Evolutionary conservation across 805 yeast species (phyloP).

Genomic region (Candida multigemmis): DNA sequence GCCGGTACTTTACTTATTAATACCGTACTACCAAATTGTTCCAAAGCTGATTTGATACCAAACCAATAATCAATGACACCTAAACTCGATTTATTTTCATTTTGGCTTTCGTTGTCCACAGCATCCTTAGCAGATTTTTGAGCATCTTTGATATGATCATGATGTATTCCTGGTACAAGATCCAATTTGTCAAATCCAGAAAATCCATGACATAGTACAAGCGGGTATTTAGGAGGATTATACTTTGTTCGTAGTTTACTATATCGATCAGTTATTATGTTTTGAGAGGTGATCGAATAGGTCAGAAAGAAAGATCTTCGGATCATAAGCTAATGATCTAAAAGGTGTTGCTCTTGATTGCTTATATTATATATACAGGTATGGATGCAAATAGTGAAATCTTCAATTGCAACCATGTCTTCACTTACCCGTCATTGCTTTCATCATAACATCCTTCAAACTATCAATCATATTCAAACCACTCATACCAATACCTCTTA

Average conservation of each 20-base stretch:
- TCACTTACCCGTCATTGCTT: slow-evolving; percentile 14
- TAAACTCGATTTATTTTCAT: slow-evolving; percentile 14
- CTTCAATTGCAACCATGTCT: background rate
- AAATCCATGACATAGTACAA: slow-evolving; percentile 80
- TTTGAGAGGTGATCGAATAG: no score
- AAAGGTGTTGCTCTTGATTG: no score
- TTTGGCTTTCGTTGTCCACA: background rate
- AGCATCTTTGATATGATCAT: slow-evolving; percentile 3
- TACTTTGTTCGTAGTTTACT: slow-evolving; percentile 17
- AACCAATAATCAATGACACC: slow-evolving; percentile 66
- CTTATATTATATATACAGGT: no score
- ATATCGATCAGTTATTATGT: no score
- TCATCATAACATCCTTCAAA: slow-evolving; percentile 63
- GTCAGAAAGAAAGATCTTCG: no score
- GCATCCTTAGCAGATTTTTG: slow-evolving; percentile 5
- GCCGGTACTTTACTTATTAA: slow-evolving; percentile 76
- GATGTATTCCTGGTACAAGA: slow-evolving; percentile 10
- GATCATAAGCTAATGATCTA: no score
- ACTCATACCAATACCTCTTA: slow-evolving; percentile 71
- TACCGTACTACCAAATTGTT: slow-evolving; percentile 56
- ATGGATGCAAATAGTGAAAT: background rate
- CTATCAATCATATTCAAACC: slow-evolving; percentile 53
- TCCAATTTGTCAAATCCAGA: slow-evolving; percentile 62
- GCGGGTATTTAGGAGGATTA: slow-evolving; percentile 58
- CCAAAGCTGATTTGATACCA: slow-evolving; percentile 61